Evolutionary conservation across 2,329 filamentous ascomycete species (phyloP).

Genomic region (Tolypocladium guangdongense): DNA sequence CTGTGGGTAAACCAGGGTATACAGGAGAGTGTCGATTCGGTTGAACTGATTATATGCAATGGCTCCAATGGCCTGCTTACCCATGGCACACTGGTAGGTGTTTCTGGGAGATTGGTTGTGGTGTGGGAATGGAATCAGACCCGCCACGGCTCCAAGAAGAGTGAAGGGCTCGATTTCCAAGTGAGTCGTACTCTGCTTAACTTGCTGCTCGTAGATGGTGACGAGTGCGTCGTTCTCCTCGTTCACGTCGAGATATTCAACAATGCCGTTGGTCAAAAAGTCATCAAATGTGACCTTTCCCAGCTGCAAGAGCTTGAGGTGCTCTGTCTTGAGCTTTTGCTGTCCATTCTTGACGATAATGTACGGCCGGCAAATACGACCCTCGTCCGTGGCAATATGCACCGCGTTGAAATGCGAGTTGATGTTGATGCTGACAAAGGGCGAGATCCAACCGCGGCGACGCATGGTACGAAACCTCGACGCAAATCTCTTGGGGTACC

Average conservation of each 20-base stretch:
- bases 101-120: slow-evolving; percentile 98
- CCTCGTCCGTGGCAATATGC: slow-evolving; percentile 94
- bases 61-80: slow-evolving; percentile 97
- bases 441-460: slow-evolving; percentile 82
- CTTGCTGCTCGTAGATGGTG: slow-evolving; percentile 76
- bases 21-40: slow-evolving; percentile 89
- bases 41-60: slow-evolving; percentile 98
- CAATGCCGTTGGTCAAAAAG: slow-evolving; percentile 77
- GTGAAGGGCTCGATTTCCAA: slow-evolving; percentile 98
- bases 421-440: slow-evolving; percentile 93
- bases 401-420: slow-evolving; percentile 88
- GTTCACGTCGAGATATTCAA: slow-evolving; percentile 96
- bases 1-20: slow-evolving; percentile 95
- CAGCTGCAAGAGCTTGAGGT: slow-evolving; percentile 70
- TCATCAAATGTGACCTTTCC: slow-evolving; percentile 88
- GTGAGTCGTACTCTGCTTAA: slow-evolving; percentile 77
- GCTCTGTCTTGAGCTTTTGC: slow-evolving; percentile 67
- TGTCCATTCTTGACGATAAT: slow-evolving; percentile 88
- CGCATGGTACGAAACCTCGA: slow-evolving; percentile 77
- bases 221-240: slow-evolving; percentile 97
- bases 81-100: slow-evolving; percentile 99
- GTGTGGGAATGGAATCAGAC: slow-evolving; percentile 93
- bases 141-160: slow-evolving; percentile 87
- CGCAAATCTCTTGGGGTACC: slow-evolving; percentile 77
- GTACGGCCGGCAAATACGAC: slow-evolving; percentile 87